These are phyloP conservation scores for Agapanthus africanus DNA, from an alignment of 106 monocot species.

Conservation along the genomic window DNA sequence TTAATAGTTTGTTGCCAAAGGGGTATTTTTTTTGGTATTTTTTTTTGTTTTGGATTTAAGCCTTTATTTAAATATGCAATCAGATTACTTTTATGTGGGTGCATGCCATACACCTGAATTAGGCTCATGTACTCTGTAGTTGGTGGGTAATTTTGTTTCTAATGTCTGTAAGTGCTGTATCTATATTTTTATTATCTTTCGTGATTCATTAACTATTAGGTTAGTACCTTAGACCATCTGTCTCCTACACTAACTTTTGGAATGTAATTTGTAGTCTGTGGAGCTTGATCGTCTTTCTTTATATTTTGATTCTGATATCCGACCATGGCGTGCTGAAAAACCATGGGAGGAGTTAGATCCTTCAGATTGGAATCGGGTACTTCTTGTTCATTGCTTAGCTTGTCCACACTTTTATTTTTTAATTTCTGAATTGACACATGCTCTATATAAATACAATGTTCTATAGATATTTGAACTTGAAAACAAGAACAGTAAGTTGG, in stretches of 20 bases:
- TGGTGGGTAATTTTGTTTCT: neutral
- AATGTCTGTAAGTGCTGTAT: neutral
- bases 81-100: neutral
- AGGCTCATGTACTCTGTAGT: neutral
- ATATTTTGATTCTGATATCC: conserved; percentile 93
- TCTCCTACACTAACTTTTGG: neutral
- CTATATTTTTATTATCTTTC: neutral
- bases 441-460: conserved; percentile 3
- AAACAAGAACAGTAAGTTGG: conserved; percentile 17
- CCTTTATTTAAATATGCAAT: too few species aligned
- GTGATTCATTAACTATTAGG: neutral
- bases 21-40: too few species aligned
- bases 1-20: too few species aligned
- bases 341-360: conserved; percentile 76
- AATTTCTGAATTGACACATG: neutral
- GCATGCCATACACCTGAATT: neutral
- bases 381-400: neutral
- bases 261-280: conserved; percentile 58
- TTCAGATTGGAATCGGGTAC: conserved; percentile 88
- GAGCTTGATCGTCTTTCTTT: conserved; percentile 82
- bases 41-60: too few species aligned
- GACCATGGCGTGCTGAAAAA: conserved; percentile 74
- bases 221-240: neutral
- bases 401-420: neutral
- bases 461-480: conserved; percentile 72